A percentile compares a stretch with the other conserved stretches of the same genome.
Conservation (phyloP, 139 green algal genomes). For the Chlorella sp. region DNA sequence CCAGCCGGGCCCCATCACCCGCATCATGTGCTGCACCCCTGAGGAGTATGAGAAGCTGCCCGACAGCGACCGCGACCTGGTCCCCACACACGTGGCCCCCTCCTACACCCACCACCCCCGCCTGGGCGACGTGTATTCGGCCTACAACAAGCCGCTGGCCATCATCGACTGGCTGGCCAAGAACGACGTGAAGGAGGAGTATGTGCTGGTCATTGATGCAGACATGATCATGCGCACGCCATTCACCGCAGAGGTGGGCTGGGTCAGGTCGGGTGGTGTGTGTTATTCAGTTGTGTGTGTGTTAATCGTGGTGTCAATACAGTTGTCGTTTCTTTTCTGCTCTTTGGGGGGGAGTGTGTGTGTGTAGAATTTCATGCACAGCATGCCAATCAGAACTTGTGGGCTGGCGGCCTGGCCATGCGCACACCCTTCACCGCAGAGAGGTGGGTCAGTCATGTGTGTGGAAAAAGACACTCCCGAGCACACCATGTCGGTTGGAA, state of each 20-base stretch:
- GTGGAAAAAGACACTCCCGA: too few species aligned
- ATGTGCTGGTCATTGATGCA: slow-evolving; percentile 69
- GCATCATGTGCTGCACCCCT: slow-evolving; percentile 81
- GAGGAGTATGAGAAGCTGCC: slow-evolving; percentile 53
- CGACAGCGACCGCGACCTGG: slow-evolving; percentile 40
- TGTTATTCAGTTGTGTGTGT: too few species aligned
- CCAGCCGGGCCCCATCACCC: slow-evolving; percentile 75
- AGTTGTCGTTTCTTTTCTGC: too few species aligned
- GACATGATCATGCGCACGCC: slow-evolving; percentile 72
- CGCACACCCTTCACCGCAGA: slow-evolving; percentile 40
- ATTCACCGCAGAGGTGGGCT: slow-evolving; percentile 43
- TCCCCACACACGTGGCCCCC: slow-evolving; percentile 74
- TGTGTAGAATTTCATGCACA: too few species aligned
- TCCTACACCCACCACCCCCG: slow-evolving; percentile 61
- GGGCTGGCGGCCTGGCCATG: slow-evolving; percentile 59
- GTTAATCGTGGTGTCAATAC: too few species aligned
- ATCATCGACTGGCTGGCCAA: slow-evolving; percentile 79
- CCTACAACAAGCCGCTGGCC: slow-evolving; percentile 79
- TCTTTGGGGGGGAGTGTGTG: too few species aligned
- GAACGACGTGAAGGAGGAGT: slow-evolving; percentile 63
- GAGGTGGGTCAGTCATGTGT: too few species aligned
- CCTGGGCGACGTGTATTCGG: slow-evolving; percentile 48
- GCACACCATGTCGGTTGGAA: too few species aligned
- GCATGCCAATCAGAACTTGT: too few species aligned
- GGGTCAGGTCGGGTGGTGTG: not conserved